phyloP scores from a whole-genome alignment of 164 flowering plant genomes.

The Aristolochia fimbriata region DNA sequence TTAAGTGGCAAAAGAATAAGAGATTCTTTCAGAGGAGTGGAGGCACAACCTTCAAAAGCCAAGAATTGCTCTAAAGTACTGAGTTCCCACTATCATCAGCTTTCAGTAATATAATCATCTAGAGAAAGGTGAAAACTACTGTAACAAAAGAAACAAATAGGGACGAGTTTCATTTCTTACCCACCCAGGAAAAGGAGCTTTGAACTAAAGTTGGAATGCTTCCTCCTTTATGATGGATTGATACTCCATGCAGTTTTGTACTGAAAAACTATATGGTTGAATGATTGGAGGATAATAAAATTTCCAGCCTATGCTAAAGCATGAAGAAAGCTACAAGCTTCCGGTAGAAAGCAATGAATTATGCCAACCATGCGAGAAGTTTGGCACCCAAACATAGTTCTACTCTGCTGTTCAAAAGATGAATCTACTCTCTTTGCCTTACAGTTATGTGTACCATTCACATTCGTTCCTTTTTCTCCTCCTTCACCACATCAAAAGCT shows the following conservation, averaged over 20 bases:
- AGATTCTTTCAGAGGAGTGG: not conserved
- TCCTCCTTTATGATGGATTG: not conserved
- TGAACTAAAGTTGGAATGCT: conserved; percentile 3
- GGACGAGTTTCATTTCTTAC: not conserved
- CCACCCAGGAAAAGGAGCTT: not conserved
- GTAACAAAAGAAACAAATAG: not conserved
- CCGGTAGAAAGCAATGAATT: not conserved
- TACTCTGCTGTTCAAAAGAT: too few species aligned
- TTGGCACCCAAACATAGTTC: too few species aligned
- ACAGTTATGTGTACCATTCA: too few species aligned
- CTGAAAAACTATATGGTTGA: not conserved
- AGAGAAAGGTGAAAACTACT: conserved; percentile 2
- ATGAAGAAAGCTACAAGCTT: not conserved
- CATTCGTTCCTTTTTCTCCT: too few species aligned
- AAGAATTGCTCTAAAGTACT: not conserved
- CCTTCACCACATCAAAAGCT: too few species aligned
- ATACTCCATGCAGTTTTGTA: not conserved
- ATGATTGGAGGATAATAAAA: not conserved
- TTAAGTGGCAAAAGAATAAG: not conserved
- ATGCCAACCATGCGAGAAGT: too few species aligned
- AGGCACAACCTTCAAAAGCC: conserved; percentile 1
- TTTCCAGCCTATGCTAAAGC: not conserved
- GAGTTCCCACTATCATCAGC: conserved; percentile 3
- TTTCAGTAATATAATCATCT: not conserved
- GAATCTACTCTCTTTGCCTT: too few species aligned